Conservation (phyloP, 2,329 filamentous ascomycete species). For the Periconia sp. region DNA sequence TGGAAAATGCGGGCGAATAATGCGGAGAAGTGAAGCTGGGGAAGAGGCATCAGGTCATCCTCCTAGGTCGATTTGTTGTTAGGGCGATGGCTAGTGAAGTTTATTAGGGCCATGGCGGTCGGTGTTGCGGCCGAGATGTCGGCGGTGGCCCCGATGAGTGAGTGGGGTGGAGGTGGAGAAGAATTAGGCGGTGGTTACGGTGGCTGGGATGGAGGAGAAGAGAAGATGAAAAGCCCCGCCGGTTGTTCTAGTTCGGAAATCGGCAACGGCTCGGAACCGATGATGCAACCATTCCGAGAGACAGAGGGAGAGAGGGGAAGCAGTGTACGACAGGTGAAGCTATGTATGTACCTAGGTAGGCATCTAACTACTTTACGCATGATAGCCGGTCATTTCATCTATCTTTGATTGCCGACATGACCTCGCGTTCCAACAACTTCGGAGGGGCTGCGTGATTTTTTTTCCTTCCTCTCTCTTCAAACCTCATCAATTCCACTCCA, state of each 20-base stretch:
- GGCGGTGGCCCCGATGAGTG: neutral
- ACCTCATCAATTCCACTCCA: neutral
- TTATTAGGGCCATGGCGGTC: neutral
- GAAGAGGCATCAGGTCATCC: neutral
- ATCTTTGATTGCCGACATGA: constrained; percentile 1
- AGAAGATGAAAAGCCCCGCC: no score
- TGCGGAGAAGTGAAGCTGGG: neutral
- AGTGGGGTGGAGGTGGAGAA: neutral
- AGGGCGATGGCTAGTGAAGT: neutral
- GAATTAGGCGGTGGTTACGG: neutral
- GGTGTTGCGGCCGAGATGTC: neutral
- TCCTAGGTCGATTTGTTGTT: neutral
- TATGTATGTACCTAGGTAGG: no score
- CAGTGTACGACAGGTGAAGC: no score
- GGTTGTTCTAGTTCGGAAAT: neutral
- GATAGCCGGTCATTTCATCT: neutral
- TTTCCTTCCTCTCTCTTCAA: neutral
- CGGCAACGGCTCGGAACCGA: neutral
- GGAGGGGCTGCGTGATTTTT: neutral
- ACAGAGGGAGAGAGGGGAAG: neutral
- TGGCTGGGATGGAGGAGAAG: neutral
- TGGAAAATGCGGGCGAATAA: neutral
- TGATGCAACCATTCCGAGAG: constrained; percentile 1
- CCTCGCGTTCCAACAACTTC: neutral
- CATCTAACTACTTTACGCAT: no score